phyloP scores from a whole-genome alignment of 208 protist genomes.

The Endotrypanum monterogeii region DNA sequence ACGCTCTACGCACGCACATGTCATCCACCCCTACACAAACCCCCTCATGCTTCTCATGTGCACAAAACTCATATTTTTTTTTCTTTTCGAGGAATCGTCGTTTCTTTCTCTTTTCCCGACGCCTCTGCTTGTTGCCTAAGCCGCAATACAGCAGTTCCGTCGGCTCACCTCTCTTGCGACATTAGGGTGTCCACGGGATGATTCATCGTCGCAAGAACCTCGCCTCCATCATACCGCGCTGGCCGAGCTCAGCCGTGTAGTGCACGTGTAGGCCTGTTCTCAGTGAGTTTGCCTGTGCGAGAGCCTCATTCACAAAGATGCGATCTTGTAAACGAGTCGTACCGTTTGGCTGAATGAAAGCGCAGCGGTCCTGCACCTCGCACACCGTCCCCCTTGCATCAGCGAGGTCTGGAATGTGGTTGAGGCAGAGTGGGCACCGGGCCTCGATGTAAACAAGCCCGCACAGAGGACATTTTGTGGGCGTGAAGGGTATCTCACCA shows the following conservation, averaged over 20 bases:
- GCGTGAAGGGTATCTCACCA: slow-evolving; percentile 59
- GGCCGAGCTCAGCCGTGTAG: slow-evolving; percentile 27
- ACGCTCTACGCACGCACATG: not conserved
- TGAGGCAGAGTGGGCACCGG: slow-evolving; percentile 66
- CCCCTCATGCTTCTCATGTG: not conserved
- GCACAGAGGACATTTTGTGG: slow-evolving; percentile 64
- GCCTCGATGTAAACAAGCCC: slow-evolving; percentile 70
- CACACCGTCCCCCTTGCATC: slow-evolving; percentile 58
- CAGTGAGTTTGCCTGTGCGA: slow-evolving; percentile 15
- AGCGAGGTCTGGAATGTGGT: slow-evolving; percentile 45
- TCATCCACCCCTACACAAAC: not conserved
- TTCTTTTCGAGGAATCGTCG: not conserved
- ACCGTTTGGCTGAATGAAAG: slow-evolving; percentile 65
- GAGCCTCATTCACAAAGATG: slow-evolving; percentile 36
- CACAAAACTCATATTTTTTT: not conserved
- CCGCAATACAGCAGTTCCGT: not conserved
- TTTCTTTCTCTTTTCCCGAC: too few relatives aligned
- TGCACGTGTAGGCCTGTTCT: slow-evolving; percentile 23
- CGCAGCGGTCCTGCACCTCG: slow-evolving; percentile 46
- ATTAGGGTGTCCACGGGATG: not conserved
- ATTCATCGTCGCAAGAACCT: slow-evolving; percentile 12
- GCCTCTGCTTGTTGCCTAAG: too few relatives aligned
- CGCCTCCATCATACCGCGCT: slow-evolving; percentile 26
- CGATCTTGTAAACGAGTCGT: slow-evolving; percentile 45
- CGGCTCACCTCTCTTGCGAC: not conserved